phyloP scores from a whole-genome alignment of 2,329 filamentous ascomycete species.

The Pestalotiopsis sp. region DNA sequence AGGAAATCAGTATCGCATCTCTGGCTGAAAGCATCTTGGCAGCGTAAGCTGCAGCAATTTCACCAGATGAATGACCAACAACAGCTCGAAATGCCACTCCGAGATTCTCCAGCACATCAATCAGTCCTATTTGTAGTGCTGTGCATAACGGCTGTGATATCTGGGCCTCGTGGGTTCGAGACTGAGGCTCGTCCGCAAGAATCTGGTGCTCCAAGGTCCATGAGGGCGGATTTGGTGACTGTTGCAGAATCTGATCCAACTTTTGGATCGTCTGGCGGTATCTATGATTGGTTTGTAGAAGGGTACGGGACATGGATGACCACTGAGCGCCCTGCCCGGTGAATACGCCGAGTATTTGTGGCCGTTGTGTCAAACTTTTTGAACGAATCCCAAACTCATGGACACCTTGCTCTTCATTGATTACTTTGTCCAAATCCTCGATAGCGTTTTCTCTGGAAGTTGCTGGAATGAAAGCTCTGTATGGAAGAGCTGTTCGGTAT shows the following conservation, averaged over 20 bases:
- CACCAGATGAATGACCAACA: conserved; percentile 31
- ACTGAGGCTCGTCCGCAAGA: conserved; percentile 25
- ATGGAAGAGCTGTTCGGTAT: conserved; percentile 32
- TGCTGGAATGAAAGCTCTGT: conserved; percentile 30
- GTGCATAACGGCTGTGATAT: conserved; percentile 56
- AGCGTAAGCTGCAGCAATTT: conserved; percentile 35
- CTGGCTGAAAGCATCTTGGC: conserved; percentile 27
- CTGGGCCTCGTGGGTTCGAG: conserved; percentile 37
- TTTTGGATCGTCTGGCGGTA: conserved; percentile 36
- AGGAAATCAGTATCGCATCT: conserved; percentile 32
- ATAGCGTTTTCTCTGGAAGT: conserved; percentile 24
- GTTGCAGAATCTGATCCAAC: conserved; percentile 32
- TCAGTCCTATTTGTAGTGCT: conserved; percentile 52
- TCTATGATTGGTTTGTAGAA: conserved; percentile 29
- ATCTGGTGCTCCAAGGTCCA: conserved; percentile 40
- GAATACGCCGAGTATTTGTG: conserved; percentile 34
- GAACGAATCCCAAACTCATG: conserved; percentile 23
- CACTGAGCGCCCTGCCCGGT: conserved; percentile 40
- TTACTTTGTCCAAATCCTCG: conserved; percentile 25
- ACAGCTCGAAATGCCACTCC: conserved; percentile 32
- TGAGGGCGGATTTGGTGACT: conserved; percentile 24
- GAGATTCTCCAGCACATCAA: conserved; percentile 33
- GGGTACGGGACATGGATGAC: conserved; percentile 33
- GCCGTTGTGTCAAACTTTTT: conserved; percentile 17
- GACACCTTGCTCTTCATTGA: conserved; percentile 18